These are phyloP conservation scores for Styphnolobium japonicum DNA, from an alignment of 306 rosid species.

Conservation along the genomic window DNA sequence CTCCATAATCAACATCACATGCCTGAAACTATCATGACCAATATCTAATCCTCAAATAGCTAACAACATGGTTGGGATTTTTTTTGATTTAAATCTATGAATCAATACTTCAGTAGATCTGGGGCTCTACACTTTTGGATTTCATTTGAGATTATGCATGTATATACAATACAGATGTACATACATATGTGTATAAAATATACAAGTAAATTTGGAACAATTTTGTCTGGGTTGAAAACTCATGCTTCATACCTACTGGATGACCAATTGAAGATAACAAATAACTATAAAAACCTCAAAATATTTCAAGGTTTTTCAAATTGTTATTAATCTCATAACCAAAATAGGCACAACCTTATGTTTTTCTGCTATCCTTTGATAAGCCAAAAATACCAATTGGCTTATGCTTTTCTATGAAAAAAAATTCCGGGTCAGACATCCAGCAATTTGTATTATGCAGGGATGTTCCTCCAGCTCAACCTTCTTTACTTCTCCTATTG, in stretches of 20 bases:
- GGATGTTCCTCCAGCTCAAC: too few relatives aligned
- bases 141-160: too few relatives aligned
- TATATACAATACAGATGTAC: background rate
- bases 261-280: background rate
- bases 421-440: too few relatives aligned
- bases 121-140: background rate
- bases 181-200: too few relatives aligned
- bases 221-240: background rate
- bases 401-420: background rate
- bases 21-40: too few relatives aligned
- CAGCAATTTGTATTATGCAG: too few relatives aligned
- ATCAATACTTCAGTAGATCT: too few relatives aligned
- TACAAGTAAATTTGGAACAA: background rate
- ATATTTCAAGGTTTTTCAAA: background rate
- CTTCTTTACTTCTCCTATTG: background rate
- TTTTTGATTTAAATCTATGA: too few relatives aligned
- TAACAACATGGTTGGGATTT: too few relatives aligned
- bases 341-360: background rate
- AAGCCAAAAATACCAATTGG: background rate
- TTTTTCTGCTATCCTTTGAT: background rate
- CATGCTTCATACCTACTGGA: background rate
- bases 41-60: too few relatives aligned
- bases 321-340: background rate
- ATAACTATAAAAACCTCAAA: background rate
- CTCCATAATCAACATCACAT: too few relatives aligned